These are phyloP conservation scores for Tetrapisispora phaffii DNA, from an alignment of 805 yeast species.

Conservation along the genomic window DNA sequence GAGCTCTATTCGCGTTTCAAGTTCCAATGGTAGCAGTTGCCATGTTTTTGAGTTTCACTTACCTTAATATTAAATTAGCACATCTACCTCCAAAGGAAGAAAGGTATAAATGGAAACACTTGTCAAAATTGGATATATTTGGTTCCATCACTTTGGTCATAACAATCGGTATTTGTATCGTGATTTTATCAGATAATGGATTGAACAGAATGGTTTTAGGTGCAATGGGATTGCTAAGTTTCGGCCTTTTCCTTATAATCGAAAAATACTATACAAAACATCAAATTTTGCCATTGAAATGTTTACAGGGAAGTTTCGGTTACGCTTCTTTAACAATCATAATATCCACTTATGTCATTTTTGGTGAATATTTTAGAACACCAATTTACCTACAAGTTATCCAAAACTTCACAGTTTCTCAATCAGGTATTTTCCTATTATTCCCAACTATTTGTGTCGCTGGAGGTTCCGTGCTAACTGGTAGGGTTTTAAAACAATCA, in stretches of 20 bases:
- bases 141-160: constrained; percentile 55
- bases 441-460: constrained; percentile 50
- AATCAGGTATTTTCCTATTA: constrained; percentile 44
- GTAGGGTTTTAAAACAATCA: constrained; percentile 33
- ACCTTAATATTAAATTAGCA: constrained; percentile 35
- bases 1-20: constrained; percentile 43
- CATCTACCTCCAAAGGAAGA: constrained; percentile 43
- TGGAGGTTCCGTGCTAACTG: constrained; percentile 46
- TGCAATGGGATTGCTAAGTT: constrained; percentile 20
- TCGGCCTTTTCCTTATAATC: constrained; percentile 28
- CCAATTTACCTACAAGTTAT: constrained; percentile 52
- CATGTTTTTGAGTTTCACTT: constrained; percentile 32
- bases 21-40: constrained; percentile 35
- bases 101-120: constrained; percentile 35
- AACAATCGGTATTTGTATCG: constrained; percentile 27
- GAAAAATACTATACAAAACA: constrained; percentile 33
- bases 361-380: constrained; percentile 44
- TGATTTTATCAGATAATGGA: constrained; percentile 12
- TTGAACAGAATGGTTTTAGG: neutral
- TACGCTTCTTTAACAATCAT: constrained; percentile 43
- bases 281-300: constrained; percentile 50
- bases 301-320: constrained; percentile 46
- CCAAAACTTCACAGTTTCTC: constrained; percentile 40
- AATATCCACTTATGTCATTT: constrained; percentile 33
- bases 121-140: constrained; percentile 53